phyloP scores from a whole-genome alignment of 1,139 yeast species.

The Sugiyamaella xylanicola region DNA sequence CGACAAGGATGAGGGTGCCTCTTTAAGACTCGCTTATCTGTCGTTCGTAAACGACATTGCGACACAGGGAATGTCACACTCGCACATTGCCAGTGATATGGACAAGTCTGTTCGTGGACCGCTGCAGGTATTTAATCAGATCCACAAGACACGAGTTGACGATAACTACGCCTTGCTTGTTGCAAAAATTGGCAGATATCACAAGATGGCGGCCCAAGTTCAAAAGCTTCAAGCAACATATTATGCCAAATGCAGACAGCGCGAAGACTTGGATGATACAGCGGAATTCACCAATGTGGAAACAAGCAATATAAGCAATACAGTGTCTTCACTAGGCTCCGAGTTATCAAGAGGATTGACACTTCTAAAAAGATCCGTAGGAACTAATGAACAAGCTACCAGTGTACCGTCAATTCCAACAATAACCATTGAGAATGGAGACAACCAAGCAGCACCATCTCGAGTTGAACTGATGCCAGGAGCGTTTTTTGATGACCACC shows the following conservation, averaged over 20 bases:
- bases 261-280: constrained; percentile 55
- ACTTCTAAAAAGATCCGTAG: constrained; percentile 18
- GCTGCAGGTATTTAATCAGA: constrained; percentile 69
- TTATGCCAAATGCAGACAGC: constrained; percentile 69
- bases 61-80: constrained; percentile 65
- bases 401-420: constrained; percentile 15
- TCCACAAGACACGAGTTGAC: constrained; percentile 65
- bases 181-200: constrained; percentile 54
- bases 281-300: neutral
- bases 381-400: neutral
- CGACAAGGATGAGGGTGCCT: constrained; percentile 45
- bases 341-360: constrained; percentile 23
- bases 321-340: constrained; percentile 16
- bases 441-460: neutral
- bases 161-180: constrained; percentile 56
- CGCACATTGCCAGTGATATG: constrained; percentile 62
- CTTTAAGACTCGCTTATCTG: constrained; percentile 57
- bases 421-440: constrained; percentile 1
- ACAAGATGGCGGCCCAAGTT: constrained; percentile 48
- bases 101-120: constrained; percentile 65
- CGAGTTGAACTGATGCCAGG: constrained; percentile 35
- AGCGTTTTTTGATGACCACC: constrained; percentile 24
- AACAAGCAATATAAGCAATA: neutral
- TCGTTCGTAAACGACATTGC: constrained; percentile 54
- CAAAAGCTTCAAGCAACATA: constrained; percentile 63